Evolutionary conservation across 257 asterid genomes (phyloP), one percentile per base, ranked within the genome.

Genomic region (Penstemon newberryi): DNA sequence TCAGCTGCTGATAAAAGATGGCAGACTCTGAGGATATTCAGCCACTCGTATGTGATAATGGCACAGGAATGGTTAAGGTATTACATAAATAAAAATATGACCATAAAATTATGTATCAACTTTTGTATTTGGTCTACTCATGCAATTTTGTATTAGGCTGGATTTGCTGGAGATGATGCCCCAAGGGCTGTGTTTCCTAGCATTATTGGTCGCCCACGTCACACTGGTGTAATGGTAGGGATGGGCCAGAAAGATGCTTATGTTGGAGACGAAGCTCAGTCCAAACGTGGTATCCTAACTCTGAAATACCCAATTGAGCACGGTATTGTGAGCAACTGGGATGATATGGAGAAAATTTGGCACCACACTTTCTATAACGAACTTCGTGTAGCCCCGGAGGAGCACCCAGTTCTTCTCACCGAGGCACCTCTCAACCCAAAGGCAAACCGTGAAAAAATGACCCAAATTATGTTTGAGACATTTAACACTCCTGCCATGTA

Each of bases 161-260:
- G 68, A 59, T 70, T 70, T 70, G 74, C 67, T 50, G 67, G 67
- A 60, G 67, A 70, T 12, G 74, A 70, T 70, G 74, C 74, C 39
- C 74, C 74, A 39, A 49, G 67, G 67, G 61, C 70, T 12, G 70
- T 65, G n/a, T 65, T 65, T 19, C 70, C 60, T 36, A 65, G 70
- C 45, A 65, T 51, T 15, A 55, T 65, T 11, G 70, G 70, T 5
- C 70, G 70, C 60, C 70, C 70, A 6, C 70, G 70, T 65, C 70
- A 65, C 60, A 65, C 70, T 8, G 70, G 70, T 38, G 70, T 65
- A n/a, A 65, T 65, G 70, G 65, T 60, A 13, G 54, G 54, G n/a
- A 49, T 49, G 54, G 54, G 54, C 54, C 54, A 49, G 8, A 49
- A 49, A 8, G 54, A 49, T 12, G 54, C 54, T 10, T 49, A 49